Evolutionary conservation across 805 yeast genomes (phyloP), one percentile per base, ranked within the genome.

Genomic region (Candida golubevii): DNA sequence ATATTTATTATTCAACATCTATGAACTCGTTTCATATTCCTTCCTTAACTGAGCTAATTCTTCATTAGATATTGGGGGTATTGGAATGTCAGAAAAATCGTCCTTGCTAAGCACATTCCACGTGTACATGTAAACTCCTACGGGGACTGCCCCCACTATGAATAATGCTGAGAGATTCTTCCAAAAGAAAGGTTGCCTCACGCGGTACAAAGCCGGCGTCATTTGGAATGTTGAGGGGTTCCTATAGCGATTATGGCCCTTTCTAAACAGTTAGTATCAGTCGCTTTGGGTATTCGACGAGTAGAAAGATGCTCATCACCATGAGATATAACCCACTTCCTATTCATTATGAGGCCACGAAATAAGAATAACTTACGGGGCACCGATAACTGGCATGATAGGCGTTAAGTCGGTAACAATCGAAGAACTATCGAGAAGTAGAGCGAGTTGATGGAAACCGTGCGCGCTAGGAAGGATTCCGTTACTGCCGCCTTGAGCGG

Each of bases 191-290:
- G 96, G 97, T 48, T 77, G 74, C 64, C 98, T 79, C 38, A 96
- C 97, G 52, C 98, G 76, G 53, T 88, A 73, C 75, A 91, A 81
- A 6, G 97, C 96, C 12, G 96, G 96, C 1, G 97, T 87, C 91
- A 89, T 89, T 59, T 83, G 83, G 66, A 79, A 84, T 30, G 90
- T 85, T 51, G 71, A 69, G 32, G 81, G 84, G 63, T 85, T 87
- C 52, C 74, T 66, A 54, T 71, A 71, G 45, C 69, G 66, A 51
- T 60, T 62, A 52, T 71, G 76, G 34, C 70, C 68, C 54, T 69
- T 70, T 59, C 76, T 71, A 40, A 7, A 12, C 9, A 10, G 58
- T 54, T 53, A 54, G 56, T 44, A 56, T 54, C 51, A 53, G 57
- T 44, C 36, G n/a, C 23, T 18, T 12, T 29, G 32, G 32, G 32